Percentiles rank a stretch among this genome's conserved stretches.
These are phyloP conservation scores for Chlamydomonas urium DNA, from an alignment of 139 green algal species.

Conservation along the genomic window DNA sequence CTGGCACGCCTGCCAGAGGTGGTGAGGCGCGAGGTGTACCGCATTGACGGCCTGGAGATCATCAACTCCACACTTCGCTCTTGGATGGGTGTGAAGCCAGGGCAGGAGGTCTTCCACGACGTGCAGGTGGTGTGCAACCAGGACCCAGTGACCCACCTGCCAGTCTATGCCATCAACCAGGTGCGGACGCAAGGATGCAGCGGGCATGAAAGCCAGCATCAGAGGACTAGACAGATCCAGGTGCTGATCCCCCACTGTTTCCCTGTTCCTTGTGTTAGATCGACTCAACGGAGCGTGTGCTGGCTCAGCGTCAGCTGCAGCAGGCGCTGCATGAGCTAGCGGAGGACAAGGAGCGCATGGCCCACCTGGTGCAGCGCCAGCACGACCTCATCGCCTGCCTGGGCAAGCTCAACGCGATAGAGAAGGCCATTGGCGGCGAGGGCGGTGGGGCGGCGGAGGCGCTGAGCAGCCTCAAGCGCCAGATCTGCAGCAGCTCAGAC, in stretches of 20 bases:
- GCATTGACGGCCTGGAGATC: background rate
- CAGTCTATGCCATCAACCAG: background rate
- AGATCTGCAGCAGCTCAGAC: too few relatives aligned
- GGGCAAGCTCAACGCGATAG: slow-evolving; percentile 15
- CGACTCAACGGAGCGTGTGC: background rate
- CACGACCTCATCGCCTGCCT: slow-evolving; percentile 45
- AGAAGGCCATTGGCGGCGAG: too few relatives aligned
- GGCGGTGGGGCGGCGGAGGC: too few relatives aligned
- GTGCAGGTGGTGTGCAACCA: background rate
- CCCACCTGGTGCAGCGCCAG: slow-evolving; percentile 33
- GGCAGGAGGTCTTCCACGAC: background rate
- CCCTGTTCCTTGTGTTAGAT: background rate
- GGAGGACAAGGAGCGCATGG: slow-evolving; percentile 35
- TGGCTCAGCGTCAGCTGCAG: slow-evolving; percentile 1
- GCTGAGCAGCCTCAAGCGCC: too few relatives aligned
- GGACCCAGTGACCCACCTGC: background rate
- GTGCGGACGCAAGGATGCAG: too few relatives aligned
- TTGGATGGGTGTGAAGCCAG: background rate
- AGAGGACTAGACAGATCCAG: background rate
- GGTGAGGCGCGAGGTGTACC: background rate
- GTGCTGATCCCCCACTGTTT: background rate
- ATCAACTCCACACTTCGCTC: background rate
- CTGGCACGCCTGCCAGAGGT: background rate
- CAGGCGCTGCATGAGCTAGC: background rate
- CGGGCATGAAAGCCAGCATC: too few relatives aligned